phyloP scores from a whole-genome alignment of 2,329 filamentous ascomycete genomes.

The Kalmusia sp. region DNA sequence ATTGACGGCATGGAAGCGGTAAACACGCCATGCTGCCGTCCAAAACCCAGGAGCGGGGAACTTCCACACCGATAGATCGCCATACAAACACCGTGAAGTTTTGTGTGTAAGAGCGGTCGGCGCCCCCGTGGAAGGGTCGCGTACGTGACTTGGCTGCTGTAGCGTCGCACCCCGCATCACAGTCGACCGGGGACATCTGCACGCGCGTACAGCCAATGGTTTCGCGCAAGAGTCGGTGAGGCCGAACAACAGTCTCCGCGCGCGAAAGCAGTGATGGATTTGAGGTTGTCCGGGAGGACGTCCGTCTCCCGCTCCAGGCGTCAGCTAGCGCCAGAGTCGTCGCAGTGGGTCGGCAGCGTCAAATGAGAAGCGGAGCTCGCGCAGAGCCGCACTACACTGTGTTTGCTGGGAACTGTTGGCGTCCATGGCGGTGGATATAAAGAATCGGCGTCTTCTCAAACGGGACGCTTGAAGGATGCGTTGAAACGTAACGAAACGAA shows the following conservation, averaged over 20 bases:
- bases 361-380: constrained; percentile 10
- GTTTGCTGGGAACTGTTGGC: constrained; percentile 5
- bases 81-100: constrained; percentile 11
- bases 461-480: constrained; percentile 8
- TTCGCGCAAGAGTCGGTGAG: constrained; percentile 11
- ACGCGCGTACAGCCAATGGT: constrained; percentile 15
- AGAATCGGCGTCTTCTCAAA: constrained; percentile 13
- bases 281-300: constrained; percentile 5
- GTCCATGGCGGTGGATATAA: constrained; percentile 15
- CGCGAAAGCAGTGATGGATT: constrained; percentile 3
- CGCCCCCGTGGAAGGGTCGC: constrained; percentile 16
- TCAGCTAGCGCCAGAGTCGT: constrained; percentile 6
- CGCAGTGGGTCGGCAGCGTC: constrained; percentile 5
- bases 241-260: constrained; percentile 5
- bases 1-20: neutral
- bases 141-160: constrained; percentile 13
- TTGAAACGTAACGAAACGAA: constrained; percentile 16
- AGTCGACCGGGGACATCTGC: neutral
- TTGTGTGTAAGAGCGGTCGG: constrained; percentile 25
- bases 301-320: constrained; percentile 6
- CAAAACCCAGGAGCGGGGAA: neutral
- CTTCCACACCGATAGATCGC: constrained; percentile 19
- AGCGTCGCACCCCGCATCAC: constrained; percentile 17
- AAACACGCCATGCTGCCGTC: neutral
- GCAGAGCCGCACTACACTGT: constrained; percentile 22